These are phyloP conservation scores for Ceratocystis lukuohia DNA, from an alignment of 2,329 filamentous ascomycete genomes.

Conservation along the genomic window DNA sequence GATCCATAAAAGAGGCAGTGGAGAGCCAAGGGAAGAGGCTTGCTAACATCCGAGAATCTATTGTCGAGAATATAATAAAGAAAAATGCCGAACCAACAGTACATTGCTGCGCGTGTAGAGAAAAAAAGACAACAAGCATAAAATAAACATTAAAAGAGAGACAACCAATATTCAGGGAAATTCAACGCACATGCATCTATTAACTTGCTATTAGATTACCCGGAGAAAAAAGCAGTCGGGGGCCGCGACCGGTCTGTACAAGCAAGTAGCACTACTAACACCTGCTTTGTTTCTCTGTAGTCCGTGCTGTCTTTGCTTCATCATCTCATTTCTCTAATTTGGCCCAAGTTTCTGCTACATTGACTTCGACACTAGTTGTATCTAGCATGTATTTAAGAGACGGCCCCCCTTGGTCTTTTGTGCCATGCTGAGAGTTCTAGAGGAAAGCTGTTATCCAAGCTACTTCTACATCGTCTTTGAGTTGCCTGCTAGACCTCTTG, in stretches of 20 bases:
- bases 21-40: not conserved
- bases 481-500: not conserved
- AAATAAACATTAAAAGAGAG: not conserved
- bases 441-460: not conserved
- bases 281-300: not conserved
- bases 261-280: not conserved
- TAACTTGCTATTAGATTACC: not conserved
- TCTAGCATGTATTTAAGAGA: not conserved
- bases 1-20: not conserved
- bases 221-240: not conserved
- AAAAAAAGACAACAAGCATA: not conserved
- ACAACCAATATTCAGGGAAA: not conserved
- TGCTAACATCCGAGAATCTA: too few relatives aligned
- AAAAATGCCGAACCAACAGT: too few relatives aligned
- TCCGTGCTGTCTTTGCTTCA: constrained; percentile 1
- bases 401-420: not conserved
- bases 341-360: not conserved
- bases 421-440: not conserved
- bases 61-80: too few relatives aligned
- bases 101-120: too few relatives aligned
- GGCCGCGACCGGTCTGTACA: not conserved
- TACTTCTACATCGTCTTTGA: not conserved
- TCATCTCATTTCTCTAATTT: not conserved
- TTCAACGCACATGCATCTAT: not conserved
- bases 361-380: not conserved